Evolutionary conservation across 2,329 filamentous ascomycete genomes (phyloP), one percentile per base, ranked within the genome.

Genomic region (Scedosporium minutisporum): DNA sequence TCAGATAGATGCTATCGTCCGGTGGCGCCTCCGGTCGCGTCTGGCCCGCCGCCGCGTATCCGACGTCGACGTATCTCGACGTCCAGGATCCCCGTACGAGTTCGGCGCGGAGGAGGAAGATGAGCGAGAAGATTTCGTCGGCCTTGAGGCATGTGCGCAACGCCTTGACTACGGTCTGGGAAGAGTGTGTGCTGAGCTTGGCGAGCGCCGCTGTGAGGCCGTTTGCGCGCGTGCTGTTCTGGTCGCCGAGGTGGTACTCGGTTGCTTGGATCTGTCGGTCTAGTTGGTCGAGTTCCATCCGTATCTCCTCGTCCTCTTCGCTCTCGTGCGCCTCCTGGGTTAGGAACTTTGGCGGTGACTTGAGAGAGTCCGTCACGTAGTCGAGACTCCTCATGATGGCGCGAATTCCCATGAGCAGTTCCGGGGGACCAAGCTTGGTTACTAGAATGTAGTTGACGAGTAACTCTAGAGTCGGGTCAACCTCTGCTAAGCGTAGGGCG

Each of bases 71-170:
- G 72, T 92, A 91, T 23, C 84, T 80, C 18, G 85, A 83, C 0
- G 88, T 91, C 90, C 90, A 93, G 38, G 87, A 87, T 63, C 89
- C 89, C 66, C 86, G 84, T 60, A 87, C 84, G 57, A 93, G 80
- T 74, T 93, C 88, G 66, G 88, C 80, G 63, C 89, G 85, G 33
- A 93, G 79, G 5, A 92, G 78, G 66, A 88, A 83, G 67, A 93
- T 87, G 61, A 93, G 80, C 42, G 86, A 86, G 10, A 91, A 77
- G 25, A 89, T 84, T 67, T 93, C 87, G 65, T 87, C 82, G 2
- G 84, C 86, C 58, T 82, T 80, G 64, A 91, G 83, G 29, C 81
- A 82, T 10, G 80, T 78, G 48, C 87, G 85, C 55, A 93, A 79
- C 3, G 84, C 83, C 61, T 82, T 79, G 57, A 88, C 82, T 51